Evolutionary conservation across 805 yeast genomes (phyloP), one percentile per base, ranked within the genome.

Genomic region (Suhomyces faveliae): DNA sequence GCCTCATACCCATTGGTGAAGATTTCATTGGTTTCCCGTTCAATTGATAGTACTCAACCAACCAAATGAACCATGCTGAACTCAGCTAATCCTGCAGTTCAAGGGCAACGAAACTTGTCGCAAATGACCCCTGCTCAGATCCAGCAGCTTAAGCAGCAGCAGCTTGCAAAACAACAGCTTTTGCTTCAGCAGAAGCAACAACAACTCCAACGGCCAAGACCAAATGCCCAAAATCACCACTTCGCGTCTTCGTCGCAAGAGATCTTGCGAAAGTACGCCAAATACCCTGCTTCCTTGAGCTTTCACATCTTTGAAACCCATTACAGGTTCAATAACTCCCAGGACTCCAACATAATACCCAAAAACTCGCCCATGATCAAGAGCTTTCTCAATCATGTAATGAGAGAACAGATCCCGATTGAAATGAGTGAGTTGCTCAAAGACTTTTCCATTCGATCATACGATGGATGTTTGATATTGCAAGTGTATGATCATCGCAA

Each of bases 261-360:
- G 43, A 76, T 94, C 7, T 66, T 94, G 56, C 80, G 81, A 50
- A 91, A 90, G 63, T 91, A 84, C 63, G 83, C 85, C 54, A 80
- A 81, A 48, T 79, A 79, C 51, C 87, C 92, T 8, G 86, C 97
- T 6, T 87, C 96, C 35, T 68, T 92, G 50, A 96, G 84, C 54
- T 84, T 92, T 58, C 97, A 92, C 60, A 89, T 92, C 20, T 91
- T 88, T 66, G 94, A 89, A 57, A 89, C 89, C 48, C 96, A 91
- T 67, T 92, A 84, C 64, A 79, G 96, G 51, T 91, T 92, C 70
- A 95, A 96, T 52, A 88, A 87, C 54, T 92, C 87, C 44, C 78
- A 77, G 60, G 97, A 91, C 57, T 89, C 95, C 6, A 79, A 87
- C 42, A 63, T 66, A 5, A 86, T 94, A 35, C 90, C 96, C 5